These are phyloP conservation scores for Paramecium bursaria DNA, from an alignment of 73 alveolate genomes.

Conservation along the genomic window DNA sequence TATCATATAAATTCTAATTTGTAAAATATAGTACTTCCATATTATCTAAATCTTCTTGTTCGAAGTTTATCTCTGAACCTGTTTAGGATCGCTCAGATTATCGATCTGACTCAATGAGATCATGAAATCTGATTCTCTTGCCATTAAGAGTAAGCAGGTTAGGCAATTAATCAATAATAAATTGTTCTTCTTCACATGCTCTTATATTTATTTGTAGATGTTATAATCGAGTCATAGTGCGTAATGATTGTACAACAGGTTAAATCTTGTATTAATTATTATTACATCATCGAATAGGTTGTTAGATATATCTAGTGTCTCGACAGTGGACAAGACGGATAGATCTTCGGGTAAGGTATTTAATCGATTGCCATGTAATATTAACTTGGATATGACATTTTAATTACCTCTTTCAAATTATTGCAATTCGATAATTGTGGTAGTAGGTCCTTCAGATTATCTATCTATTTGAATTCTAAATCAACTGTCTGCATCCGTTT, in stretches of 20 bases:
- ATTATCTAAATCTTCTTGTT: constrained; percentile 63
- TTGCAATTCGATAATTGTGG: constrained; percentile 68
- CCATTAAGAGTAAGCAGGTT: constrained; percentile 46
- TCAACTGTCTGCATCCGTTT: constrained; percentile 26
- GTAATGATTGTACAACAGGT: constrained; percentile 63
- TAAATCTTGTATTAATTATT: neutral
- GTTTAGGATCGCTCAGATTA: constrained; percentile 34
- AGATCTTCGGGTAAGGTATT: constrained; percentile 68
- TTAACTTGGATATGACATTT: constrained; percentile 22
- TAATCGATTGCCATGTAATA: constrained; percentile 68
- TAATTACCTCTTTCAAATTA: constrained; percentile 53
- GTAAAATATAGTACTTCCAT: constrained; percentile 55
- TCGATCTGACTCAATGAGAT: constrained; percentile 51
- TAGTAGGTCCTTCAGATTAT: constrained; percentile 34
- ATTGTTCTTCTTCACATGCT: constrained; percentile 37
- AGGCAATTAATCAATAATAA: constrained; percentile 33
- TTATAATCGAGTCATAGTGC: constrained; percentile 59
- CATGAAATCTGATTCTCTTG: constrained; percentile 36
- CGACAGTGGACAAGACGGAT: constrained; percentile 26
- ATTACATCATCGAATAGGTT: constrained; percentile 67
- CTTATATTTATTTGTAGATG: constrained; percentile 55
- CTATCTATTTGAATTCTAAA: constrained; percentile 60
- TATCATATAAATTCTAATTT: constrained; percentile 12
- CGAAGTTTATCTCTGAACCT: constrained; percentile 50
- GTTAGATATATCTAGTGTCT: constrained; percentile 66